Percentiles rank a stretch among this genome's conserved stretches.
Conservation (phyloP, 2,329 filamentous ascomycete species). For the Trichoderma oligosporum region DNA sequence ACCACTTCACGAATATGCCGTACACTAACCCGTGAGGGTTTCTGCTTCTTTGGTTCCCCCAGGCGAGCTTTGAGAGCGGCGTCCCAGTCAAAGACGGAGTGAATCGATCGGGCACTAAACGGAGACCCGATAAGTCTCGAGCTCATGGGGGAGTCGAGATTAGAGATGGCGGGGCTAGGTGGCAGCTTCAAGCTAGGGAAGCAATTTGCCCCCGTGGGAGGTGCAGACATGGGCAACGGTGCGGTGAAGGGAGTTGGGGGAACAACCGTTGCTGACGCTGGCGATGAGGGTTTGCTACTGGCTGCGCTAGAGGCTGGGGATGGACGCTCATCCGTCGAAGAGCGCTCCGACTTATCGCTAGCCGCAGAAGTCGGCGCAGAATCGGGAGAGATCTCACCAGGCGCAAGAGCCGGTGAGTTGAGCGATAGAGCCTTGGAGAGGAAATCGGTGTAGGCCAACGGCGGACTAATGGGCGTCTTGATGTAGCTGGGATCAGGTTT, state of each 20-base stretch:
- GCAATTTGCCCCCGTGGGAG: constrained; percentile 57
- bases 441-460: constrained; percentile 87
- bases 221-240: constrained; percentile 54
- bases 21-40: constrained; percentile 57
- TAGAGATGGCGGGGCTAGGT: constrained; percentile 66
- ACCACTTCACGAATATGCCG: constrained; percentile 82
- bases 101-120: constrained; percentile 62
- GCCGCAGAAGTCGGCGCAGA: constrained; percentile 53
- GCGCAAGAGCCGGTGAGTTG: constrained; percentile 61
- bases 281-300: constrained; percentile 33
- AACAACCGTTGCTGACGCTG: constrained; percentile 38
- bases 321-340: constrained; percentile 52
- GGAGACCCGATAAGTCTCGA: constrained; percentile 62
- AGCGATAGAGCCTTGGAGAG: constrained; percentile 73
- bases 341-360: constrained; percentile 53
- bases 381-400: constrained; percentile 47
- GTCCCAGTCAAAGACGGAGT: constrained; percentile 77
- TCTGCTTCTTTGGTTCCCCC: constrained; percentile 55
- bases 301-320: constrained; percentile 41
- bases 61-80: constrained; percentile 64
- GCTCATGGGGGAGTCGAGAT: constrained; percentile 65
- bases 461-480: constrained; percentile 91
- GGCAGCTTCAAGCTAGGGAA: constrained; percentile 71
- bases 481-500: constrained; percentile 52
- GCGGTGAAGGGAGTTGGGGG: constrained; percentile 52